Evolutionary conservation across 2,329 filamentous ascomycete species (phyloP).

Genomic region (Botrytis aclada): DNA sequence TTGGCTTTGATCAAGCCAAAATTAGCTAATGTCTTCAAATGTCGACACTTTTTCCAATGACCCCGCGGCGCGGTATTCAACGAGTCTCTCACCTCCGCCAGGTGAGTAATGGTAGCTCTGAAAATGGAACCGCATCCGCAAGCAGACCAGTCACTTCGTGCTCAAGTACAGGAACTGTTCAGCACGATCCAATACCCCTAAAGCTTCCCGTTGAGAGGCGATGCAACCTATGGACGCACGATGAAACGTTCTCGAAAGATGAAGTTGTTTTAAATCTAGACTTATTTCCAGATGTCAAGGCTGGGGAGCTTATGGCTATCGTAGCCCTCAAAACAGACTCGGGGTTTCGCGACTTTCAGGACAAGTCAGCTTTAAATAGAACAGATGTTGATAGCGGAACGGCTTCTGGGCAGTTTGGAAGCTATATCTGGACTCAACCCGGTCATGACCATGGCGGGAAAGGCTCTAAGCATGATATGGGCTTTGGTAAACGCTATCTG

Average conservation of each 20-base stretch:
- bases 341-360: constrained; percentile 45
- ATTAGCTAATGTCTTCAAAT: constrained; percentile 28
- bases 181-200: constrained; percentile 26
- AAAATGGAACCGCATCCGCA: constrained; percentile 22
- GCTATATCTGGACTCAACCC: constrained; percentile 8
- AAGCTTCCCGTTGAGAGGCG: constrained; percentile 31
- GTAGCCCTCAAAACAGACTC: constrained; percentile 55
- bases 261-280: constrained; percentile 78
- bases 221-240: constrained; percentile 39
- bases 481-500: constrained; percentile 54
- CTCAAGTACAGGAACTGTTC: constrained; percentile 31
- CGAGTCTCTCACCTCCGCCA: constrained; percentile 35
- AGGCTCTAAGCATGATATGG: constrained; percentile 32
- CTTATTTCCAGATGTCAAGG: constrained; percentile 61
- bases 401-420: constrained; percentile 2
- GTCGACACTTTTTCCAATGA: constrained; percentile 28
- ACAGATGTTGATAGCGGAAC: constrained; percentile 23
- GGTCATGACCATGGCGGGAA: constrained; percentile 16
- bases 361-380: constrained; percentile 34
- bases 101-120: constrained; percentile 36
- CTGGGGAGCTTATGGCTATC: constrained; percentile 72
- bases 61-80: constrained; percentile 32
- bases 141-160: constrained; percentile 29
- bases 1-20: constrained; percentile 19
- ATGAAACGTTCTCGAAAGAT: constrained; percentile 73